phyloP scores from a whole-genome alignment of 441 rosid species.

The Aleurites moluccanus region DNA sequence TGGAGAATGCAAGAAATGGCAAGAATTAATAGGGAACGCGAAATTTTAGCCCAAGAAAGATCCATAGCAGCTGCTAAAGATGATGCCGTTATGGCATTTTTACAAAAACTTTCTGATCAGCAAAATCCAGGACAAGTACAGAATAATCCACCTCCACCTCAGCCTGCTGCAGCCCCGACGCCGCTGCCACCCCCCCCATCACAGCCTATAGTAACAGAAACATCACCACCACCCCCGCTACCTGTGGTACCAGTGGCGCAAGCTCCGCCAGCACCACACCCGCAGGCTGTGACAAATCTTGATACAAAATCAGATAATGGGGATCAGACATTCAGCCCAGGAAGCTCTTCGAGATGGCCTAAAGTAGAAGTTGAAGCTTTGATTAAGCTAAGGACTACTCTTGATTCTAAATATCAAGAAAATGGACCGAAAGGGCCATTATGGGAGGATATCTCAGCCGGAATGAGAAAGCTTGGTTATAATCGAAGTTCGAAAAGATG shows the following conservation, averaged over 20 bases:
- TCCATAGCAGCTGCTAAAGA: constrained; percentile 63
- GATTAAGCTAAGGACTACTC: constrained; percentile 51
- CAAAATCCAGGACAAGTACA: constrained; percentile 28
- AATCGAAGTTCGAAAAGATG: constrained; percentile 78
- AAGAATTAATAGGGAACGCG: constrained; percentile 56
- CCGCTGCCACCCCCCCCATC: constrained; percentile 4
- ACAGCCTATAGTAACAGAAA: neutral
- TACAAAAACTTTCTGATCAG: constrained; percentile 70
- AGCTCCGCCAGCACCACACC: constrained; percentile 4
- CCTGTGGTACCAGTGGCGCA: neutral
- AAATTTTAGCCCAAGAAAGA: constrained; percentile 67
- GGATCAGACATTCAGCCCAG: constrained; percentile 27
- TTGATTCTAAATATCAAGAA: constrained; percentile 70
- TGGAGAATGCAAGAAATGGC: constrained; percentile 74
- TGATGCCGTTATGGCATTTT: constrained; percentile 68
- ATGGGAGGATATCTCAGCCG: constrained; percentile 85
- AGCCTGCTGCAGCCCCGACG: neutral
- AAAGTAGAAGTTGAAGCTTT: constrained; percentile 68
- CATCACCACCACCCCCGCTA: constrained; percentile 14
- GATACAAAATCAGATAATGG: constrained; percentile 38
- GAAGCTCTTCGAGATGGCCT: constrained; percentile 90
- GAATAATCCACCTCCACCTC: constrained; percentile 11
- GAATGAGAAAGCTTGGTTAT: constrained; percentile 76
- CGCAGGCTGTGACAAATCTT: constrained; percentile 7
- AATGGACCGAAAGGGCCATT: constrained; percentile 75